Evolutionary conservation across 2,329 filamentous ascomycete species (phyloP).

Genomic region (Malbranchea zuffiana): DNA sequence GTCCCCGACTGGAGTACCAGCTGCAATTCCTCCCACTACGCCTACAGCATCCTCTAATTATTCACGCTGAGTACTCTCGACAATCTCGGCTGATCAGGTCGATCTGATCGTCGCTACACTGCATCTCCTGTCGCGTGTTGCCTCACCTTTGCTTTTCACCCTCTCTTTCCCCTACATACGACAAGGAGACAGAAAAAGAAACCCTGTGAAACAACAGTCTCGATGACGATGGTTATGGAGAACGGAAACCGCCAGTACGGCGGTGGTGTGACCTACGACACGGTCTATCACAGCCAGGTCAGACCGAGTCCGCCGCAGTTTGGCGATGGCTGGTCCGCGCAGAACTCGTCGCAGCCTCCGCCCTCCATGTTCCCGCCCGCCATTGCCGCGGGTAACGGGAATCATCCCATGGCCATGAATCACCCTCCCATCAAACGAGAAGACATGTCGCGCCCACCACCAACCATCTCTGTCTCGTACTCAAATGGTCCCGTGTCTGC

Average conservation of each 20-base stretch:
- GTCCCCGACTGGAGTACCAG: too few relatives aligned
- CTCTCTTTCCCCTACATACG: not conserved
- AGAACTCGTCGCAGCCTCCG: conserved; percentile 46
- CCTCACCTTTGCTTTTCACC: not conserved
- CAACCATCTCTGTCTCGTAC: conserved; percentile 59
- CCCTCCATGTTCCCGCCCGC: conserved; percentile 52
- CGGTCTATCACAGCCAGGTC: conserved; percentile 59
- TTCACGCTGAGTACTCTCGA: too few relatives aligned
- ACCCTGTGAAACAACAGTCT: conserved; percentile 24
- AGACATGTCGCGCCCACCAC: conserved; percentile 41
- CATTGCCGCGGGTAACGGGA: conserved; percentile 50
- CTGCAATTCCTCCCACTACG: too few relatives aligned
- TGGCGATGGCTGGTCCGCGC: conserved; percentile 76
- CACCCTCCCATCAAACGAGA: conserved; percentile 47
- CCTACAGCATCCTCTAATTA: too few relatives aligned
- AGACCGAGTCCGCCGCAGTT: conserved; percentile 59
- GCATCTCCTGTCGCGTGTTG: not conserved
- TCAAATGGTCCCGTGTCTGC: conserved; percentile 61
- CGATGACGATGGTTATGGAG: conserved; percentile 94
- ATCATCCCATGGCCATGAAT: conserved; percentile 48
- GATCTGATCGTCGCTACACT: conserved; percentile 11
- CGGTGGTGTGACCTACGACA: conserved; percentile 67
- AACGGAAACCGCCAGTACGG: conserved; percentile 72
- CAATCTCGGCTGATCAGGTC: too few relatives aligned
- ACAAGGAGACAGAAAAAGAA: not conserved